Conservation (phyloP, 2,329 filamentous ascomycete species). For the Colletotrichum sp. region DNA sequence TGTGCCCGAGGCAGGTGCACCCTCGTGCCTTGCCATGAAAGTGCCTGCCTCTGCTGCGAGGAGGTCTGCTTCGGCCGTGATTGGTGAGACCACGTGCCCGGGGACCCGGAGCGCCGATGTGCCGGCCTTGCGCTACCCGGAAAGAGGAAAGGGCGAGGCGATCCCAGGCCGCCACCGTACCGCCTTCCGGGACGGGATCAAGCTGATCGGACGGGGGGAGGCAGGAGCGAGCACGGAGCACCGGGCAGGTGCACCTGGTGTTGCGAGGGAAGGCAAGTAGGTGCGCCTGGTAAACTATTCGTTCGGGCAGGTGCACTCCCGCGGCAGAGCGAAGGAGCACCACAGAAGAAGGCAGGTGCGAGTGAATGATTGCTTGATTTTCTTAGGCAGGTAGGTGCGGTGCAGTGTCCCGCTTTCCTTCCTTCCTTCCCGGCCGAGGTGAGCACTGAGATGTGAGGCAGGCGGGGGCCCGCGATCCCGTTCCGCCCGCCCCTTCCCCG, state of each 20-base stretch:
- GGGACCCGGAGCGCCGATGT: background rate
- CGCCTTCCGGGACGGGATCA: background rate
- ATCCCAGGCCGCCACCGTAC: background rate
- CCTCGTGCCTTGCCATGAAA: too few species aligned
- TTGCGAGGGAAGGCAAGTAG: background rate
- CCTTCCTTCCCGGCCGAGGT: background rate
- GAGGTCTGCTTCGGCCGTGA: background rate
- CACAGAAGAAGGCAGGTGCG: background rate
- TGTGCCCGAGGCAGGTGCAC: background rate
- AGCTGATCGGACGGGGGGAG: background rate
- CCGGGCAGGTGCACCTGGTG: background rate
- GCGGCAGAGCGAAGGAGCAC: background rate
- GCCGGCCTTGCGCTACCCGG: background rate
- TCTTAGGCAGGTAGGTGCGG: background rate
- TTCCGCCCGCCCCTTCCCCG: background rate
- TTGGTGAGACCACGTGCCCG: slow-evolving; percentile 1
- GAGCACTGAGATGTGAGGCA: background rate
- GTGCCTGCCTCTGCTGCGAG: background rate
- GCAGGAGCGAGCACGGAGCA: background rate
- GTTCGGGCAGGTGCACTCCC: background rate
- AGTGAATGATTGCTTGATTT: background rate
- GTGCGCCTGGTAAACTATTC: background rate
- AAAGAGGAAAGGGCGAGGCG: background rate
- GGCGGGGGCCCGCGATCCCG: background rate
- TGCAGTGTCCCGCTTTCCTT: background rate